Conservation (phyloP, 768 basidiomycete genomes). For the Boletus speciosus region DNA sequence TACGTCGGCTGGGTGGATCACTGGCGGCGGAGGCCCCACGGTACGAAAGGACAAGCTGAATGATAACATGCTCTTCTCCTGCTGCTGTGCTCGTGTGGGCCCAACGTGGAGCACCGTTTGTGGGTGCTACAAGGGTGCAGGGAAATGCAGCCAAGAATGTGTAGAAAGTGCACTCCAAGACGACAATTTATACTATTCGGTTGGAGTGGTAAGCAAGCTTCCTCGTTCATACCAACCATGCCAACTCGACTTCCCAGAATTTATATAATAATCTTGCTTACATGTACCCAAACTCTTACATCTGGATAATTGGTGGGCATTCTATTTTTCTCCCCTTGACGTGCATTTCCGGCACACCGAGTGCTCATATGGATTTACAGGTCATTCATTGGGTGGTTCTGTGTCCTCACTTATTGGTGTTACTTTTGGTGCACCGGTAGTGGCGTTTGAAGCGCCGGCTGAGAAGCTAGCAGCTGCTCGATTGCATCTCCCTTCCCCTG, state of each 20-base stretch:
- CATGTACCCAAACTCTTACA: conserved; percentile 84
- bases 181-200: conserved; percentile 84
- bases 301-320: conserved; percentile 75
- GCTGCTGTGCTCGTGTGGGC: conserved; percentile 94
- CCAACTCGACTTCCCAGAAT: conserved; percentile 47
- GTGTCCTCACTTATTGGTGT: conserved; percentile 79
- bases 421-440: conserved; percentile 91
- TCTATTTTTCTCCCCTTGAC: not conserved
- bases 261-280: conserved; percentile 89
- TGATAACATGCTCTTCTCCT: conserved; percentile 93
- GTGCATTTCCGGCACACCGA: not conserved
- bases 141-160: conserved; percentile 79
- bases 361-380: conserved; percentile 15
- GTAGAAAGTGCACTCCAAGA: conserved; percentile 72
- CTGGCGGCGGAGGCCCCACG: conserved; percentile 79
- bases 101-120: conserved; percentile 94
- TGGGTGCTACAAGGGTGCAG: conserved; percentile 71
- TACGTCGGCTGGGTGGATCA: conserved; percentile 70
- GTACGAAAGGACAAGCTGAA: conserved; percentile 88
- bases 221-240: not conserved
- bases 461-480: conserved; percentile 70
- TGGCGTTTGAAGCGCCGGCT: conserved; percentile 84
- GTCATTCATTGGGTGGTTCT: conserved; percentile 82
- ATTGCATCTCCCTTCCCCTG: conserved; percentile 85
- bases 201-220: conserved; percentile 65